Evolutionary conservation across 306 rosid genomes (phyloP), one percentile per base, ranked within the genome.

Genomic region (Begonia masoniana): DNA sequence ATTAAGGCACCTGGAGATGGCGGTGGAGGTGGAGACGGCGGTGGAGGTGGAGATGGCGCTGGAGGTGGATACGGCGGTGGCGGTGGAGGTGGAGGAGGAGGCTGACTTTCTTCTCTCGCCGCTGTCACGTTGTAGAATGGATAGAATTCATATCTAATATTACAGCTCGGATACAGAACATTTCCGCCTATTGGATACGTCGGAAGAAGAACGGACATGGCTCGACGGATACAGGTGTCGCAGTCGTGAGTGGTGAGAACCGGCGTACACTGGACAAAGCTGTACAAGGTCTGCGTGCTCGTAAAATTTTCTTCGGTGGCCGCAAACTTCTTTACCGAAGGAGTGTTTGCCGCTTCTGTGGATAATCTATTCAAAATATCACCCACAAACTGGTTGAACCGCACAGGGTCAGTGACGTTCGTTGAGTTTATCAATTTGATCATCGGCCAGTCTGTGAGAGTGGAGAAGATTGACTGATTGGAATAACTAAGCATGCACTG

Each of bases 401-500:
- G 47, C 1, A 10, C 8, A 43, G 8, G 13, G 1, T 74, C 61
- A 0, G 47, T 1, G 0, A 41, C 4, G 12, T 62, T 53, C 0
- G 0, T 13, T 0, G 0, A 0, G 23, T 46, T 77, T 3, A 0
- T 1, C 13, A 66, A 0, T 4, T 0, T 12, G 0, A 1, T 0
- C 1, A 0, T 0, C 1, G 67, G 68, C 0, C 0, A 0, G 19
- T 3, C 11, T 0, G 8, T 24, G 45, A 57, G 0, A 0, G 1
- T 11, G 23, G 67, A 60, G 16, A 62, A 55, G 51, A 64, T 55
- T 1, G 68, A 64, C 12, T 5, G 26, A 50, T 71, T 39, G 14
- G 71, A 49, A 24, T 74, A 74, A 9, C 60, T 68, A 3, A 74
- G 10, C 23, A 26, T 24, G 62, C 74, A 74, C n/a, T 56, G 26